phyloP scores from a whole-genome alignment of 805 yeast species.

The Saccharomyces kudriavzevii region DNA sequence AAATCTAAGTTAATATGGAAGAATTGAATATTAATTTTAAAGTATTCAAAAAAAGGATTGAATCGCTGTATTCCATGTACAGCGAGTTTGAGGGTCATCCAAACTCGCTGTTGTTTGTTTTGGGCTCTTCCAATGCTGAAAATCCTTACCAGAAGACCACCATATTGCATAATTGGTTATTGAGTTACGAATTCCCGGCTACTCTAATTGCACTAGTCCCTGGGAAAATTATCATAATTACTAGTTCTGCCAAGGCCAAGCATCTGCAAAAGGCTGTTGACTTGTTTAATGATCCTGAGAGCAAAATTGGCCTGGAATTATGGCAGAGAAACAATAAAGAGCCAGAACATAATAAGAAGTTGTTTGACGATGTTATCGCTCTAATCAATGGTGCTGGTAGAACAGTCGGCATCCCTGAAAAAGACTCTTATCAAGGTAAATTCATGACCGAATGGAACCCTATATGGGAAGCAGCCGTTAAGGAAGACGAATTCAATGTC shows the following conservation, averaged over 20 bases:
- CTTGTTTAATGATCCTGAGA: slow-evolving; percentile 42
- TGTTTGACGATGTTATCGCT: slow-evolving; percentile 49
- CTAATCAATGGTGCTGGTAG: slow-evolving; percentile 39
- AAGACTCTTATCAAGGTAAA: slow-evolving; percentile 77
- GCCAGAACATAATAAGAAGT: slow-evolving; percentile 58
- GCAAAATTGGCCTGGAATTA: slow-evolving; percentile 43
- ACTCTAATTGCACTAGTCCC: slow-evolving; percentile 63
- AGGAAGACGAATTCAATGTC: slow-evolving; percentile 33
- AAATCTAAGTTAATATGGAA: slow-evolving; percentile 16
- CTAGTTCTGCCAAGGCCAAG: slow-evolving; percentile 79
- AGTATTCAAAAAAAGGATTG: slow-evolving; percentile 24
- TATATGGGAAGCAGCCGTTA: slow-evolving; percentile 32
- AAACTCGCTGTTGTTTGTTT: slow-evolving; percentile 52
- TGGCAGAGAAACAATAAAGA: slow-evolving; percentile 74
- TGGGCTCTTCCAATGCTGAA: slow-evolving; percentile 81
- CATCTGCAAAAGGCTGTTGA: slow-evolving; percentile 40
- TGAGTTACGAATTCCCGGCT: slow-evolving; percentile 95
- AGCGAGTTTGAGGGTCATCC: slow-evolving; percentile 27
- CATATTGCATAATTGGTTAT: slow-evolving; percentile 79
- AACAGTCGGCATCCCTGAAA: slow-evolving; percentile 58
- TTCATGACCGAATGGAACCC: slow-evolving; percentile 74
- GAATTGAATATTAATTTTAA: slow-evolving; percentile 27
- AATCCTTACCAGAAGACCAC: slow-evolving; percentile 86
- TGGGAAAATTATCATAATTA: slow-evolving; percentile 54
- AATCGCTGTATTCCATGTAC: slow-evolving; percentile 21